Evolutionary conservation across 2,329 filamentous ascomycete species (phyloP), one percentile per base, ranked within the genome.

Genomic region (Sporothrix curviconia): DNA sequence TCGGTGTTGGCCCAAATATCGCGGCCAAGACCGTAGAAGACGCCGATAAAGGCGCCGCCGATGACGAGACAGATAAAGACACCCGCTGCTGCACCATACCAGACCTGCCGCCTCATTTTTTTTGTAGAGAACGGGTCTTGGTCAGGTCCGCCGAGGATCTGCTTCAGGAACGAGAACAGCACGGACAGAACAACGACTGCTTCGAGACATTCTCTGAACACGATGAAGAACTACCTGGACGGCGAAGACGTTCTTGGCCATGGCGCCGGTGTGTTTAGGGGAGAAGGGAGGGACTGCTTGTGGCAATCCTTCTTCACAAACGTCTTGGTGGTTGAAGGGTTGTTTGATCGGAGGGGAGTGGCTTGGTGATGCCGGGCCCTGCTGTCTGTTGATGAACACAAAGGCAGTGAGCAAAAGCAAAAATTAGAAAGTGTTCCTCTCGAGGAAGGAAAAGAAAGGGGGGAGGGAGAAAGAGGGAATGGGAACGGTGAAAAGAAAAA

Each of bases 201-300:
- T 76, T 95, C 90, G 49, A 95, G 76, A 42, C 84, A 84, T 74
- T 95, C 91, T 67, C 91, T 85, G 70, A 95, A 94, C 73, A 89
- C 85, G 70, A 96, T 89, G 75, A 96, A 92, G 76, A 95, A 95
- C 56, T n/a, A 95, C 83, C 63, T 87, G 87, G 22, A 90, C 83
- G 61, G 87, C 81, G 70, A 91, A 91, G 58, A 91, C 84, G 68
- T 87, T 81, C 60, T 80, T 78, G 69, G 85, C 84, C 74, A 81
- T 85, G 62, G 52, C 69, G 57, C 42, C 47, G 59, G 57, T 51
- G 11, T 25, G 34, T 42, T 47, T 11, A 14, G 37, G 43, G 40
- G 25, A 24, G 37, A 36, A 15, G 34, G 17, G 17, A 24, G 50
- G 25, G 49, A 51, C 36, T 57, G 55, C 34, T 47, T 32, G 25